Evolutionary conservation across 2,329 filamentous ascomycete species (phyloP).

Genomic region (Paraphoma chrysanthemicola): DNA sequence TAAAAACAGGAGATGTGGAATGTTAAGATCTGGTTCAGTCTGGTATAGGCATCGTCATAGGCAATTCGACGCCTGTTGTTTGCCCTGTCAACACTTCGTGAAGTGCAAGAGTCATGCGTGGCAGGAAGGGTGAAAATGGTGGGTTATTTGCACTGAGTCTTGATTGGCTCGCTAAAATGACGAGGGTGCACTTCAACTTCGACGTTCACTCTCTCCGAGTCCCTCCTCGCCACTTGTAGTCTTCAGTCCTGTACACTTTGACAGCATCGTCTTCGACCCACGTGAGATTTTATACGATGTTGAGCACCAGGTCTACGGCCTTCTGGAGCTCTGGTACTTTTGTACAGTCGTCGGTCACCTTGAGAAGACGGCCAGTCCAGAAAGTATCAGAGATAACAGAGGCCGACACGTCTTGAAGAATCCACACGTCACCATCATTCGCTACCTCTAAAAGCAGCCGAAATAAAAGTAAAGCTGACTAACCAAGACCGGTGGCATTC

Average conservation of each 20-base stretch:
- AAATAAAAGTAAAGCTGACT: too few species aligned
- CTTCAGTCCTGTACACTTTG: neutral
- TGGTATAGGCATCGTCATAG: slow-evolving; percentile 25
- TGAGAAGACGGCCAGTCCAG: neutral
- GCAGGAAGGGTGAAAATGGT: slow-evolving; percentile 15
- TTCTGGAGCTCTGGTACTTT: neutral
- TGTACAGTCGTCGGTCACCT: neutral
- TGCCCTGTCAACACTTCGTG: neutral
- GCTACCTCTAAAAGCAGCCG: too few species aligned
- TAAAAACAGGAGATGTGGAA: neutral
- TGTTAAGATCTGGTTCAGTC: slow-evolving; percentile 12
- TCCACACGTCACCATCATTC: too few species aligned
- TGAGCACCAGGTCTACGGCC: neutral
- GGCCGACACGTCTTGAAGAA: too few species aligned
- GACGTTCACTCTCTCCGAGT: neutral
- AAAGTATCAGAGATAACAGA: too few species aligned
- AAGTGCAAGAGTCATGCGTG: slow-evolving; percentile 19
- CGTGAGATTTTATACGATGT: neutral
- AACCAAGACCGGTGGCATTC: too few species aligned
- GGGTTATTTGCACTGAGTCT: slow-evolving; percentile 6
- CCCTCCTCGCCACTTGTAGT: neutral
- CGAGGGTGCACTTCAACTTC: neutral
- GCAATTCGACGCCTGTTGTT: neutral
- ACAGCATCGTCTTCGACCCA: neutral
- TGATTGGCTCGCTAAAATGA: slow-evolving; percentile 24